Evolutionary conservation across 768 basidiomycete species (phyloP).

Genomic region (Chalciporus chontae): DNA sequence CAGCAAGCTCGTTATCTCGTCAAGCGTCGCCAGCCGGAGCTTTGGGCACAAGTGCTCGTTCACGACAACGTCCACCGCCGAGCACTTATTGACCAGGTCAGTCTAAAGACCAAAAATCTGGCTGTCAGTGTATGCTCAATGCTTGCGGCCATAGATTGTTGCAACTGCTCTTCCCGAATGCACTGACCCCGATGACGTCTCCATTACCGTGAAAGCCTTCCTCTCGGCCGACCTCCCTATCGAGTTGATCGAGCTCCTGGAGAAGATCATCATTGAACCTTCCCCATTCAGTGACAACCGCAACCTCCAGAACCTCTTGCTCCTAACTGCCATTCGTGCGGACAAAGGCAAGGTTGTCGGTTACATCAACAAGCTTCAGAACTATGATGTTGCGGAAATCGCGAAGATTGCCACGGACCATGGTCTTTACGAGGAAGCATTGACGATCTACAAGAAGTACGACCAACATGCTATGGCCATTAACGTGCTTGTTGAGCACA

Average conservation of each 20-base stretch:
- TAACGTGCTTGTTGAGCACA: conserved; percentile 96
- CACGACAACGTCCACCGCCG: conserved; percentile 90
- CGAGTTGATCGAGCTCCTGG: conserved; percentile 93
- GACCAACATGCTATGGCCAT: conserved; percentile 94
- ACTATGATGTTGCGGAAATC: conserved; percentile 93
- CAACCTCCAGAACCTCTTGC: conserved; percentile 91
- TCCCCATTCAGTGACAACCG: conserved; percentile 98
- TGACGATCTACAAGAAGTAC: conserved; percentile 97
- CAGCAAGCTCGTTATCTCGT: conserved; percentile 98
- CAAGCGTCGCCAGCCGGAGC: conserved; percentile 89
- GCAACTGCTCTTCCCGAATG: conserved; percentile 95
- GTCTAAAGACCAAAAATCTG: conserved; percentile 5
- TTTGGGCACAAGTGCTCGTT: conserved; percentile 94
- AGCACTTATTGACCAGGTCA: conserved; percentile 87
- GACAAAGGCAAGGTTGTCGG: conserved; percentile 98
- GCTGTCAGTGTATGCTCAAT: neutral
- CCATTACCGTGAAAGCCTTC: conserved; percentile 98
- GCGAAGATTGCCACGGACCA: conserved; percentile 97
- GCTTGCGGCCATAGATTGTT: conserved; percentile 54
- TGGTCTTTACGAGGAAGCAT: conserved; percentile 91
- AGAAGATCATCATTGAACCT: conserved; percentile 97
- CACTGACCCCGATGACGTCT: conserved; percentile 98
- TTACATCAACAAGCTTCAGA: conserved; percentile 96
- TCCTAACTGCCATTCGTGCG: conserved; percentile 93
- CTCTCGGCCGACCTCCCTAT: conserved; percentile 94